These are phyloP conservation scores for Penicillium angulare DNA, from an alignment of 495 filamentous ascomycete species.

Conservation along the genomic window DNA sequence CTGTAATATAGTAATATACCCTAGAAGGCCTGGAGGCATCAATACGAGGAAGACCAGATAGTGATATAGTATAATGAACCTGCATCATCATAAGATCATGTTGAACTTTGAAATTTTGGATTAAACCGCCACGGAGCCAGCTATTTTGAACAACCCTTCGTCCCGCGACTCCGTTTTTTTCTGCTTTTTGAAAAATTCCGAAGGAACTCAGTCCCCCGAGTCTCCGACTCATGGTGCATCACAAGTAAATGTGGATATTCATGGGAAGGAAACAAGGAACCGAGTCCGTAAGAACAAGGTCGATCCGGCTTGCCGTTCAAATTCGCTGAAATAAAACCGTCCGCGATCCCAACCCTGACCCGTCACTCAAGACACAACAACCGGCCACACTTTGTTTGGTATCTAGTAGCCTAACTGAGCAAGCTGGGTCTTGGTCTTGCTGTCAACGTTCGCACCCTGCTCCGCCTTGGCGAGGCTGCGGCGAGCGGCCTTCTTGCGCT, in stretches of 20 bases:
- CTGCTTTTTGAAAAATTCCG: conserved; percentile 31
- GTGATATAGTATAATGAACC: conserved; percentile 4
- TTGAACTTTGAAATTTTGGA: conserved; percentile 47
- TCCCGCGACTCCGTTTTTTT: conserved; percentile 46
- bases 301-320: conserved; percentile 44
- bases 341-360: conserved; percentile 45
- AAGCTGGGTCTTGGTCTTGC: conserved; percentile 66
- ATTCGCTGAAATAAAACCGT: conserved; percentile 47
- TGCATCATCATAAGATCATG: conserved; percentile 35
- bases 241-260: conserved; percentile 31
- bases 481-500: conserved; percentile 94
- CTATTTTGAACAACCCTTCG: conserved; percentile 49
- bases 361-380: conserved; percentile 46
- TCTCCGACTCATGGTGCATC: conserved; percentile 34
- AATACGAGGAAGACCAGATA: not conserved
- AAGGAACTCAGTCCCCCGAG: conserved; percentile 26
- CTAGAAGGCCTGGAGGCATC: no score
- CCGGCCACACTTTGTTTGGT: conserved; percentile 44
- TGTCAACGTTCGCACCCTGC: conserved; percentile 86
- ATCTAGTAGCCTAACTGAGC: conserved; percentile 71
- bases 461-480: conserved; percentile 87
- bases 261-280: conserved; percentile 25
- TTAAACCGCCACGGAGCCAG: conserved; percentile 52
- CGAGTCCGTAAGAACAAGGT: conserved; percentile 32
- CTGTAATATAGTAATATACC: no score